These are phyloP conservation scores for Lyophyllum atratum DNA, from an alignment of 768 basidiomycete species.

Conservation along the genomic window DNA sequence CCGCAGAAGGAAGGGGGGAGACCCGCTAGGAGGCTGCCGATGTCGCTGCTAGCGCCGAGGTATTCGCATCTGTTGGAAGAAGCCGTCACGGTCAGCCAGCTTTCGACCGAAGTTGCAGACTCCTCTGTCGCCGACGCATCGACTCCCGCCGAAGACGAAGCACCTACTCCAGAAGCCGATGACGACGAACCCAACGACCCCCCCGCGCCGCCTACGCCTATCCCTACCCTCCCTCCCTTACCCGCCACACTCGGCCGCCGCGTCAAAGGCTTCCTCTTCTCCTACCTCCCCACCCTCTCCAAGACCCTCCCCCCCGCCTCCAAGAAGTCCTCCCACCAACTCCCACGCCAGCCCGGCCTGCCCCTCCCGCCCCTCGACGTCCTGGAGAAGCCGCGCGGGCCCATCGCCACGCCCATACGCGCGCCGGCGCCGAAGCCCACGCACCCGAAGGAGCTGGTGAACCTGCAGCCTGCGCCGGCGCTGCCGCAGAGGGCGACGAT, in stretches of 20 bases:
- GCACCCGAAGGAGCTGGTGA: slow-evolving; percentile 67
- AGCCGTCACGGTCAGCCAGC: slow-evolving; percentile 41
- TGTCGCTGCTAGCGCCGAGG: slow-evolving; percentile 50
- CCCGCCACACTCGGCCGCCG: slow-evolving; percentile 42
- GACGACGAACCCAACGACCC: neutral
- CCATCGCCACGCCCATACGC: slow-evolving; percentile 60
- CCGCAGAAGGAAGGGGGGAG: slow-evolving; percentile 17
- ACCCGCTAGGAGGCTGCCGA: slow-evolving; percentile 31
- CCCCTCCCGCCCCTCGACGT: slow-evolving; percentile 59
- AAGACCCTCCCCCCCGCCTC: slow-evolving; percentile 31
- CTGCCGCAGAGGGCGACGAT: slow-evolving; percentile 36
- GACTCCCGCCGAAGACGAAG: neutral
- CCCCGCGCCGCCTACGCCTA: neutral
- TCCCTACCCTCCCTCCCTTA: neutral
- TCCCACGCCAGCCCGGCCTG: slow-evolving; percentile 39
- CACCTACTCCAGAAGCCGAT: neutral
- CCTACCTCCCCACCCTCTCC: slow-evolving; percentile 57
- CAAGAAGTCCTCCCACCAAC: slow-evolving; percentile 17
- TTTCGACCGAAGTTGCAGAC: slow-evolving; percentile 8
- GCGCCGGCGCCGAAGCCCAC: slow-evolving; percentile 44
- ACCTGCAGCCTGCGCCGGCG: slow-evolving; percentile 56
- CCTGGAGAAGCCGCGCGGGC: slow-evolving; percentile 50
- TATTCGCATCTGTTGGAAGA: slow-evolving; percentile 63
- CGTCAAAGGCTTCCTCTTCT: slow-evolving; percentile 59
- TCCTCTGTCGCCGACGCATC: neutral